These are phyloP conservation scores for Penicillium antarcticum DNA, from an alignment of 495 filamentous ascomycete species.

Conservation along the genomic window DNA sequence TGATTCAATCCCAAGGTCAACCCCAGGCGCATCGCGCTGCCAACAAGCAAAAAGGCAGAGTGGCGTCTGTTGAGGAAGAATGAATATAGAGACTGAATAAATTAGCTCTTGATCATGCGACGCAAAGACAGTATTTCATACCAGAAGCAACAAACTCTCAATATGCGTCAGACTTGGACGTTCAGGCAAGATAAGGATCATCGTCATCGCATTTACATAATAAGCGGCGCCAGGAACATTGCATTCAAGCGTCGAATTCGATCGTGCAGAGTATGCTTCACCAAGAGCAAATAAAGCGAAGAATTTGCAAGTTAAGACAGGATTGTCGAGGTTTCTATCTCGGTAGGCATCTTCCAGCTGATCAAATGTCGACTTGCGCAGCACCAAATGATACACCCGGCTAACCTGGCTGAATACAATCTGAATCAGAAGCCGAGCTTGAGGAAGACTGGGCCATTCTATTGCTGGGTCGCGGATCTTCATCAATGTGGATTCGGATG, in stretches of 20 bases:
- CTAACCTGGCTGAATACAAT: conserved; percentile 25
- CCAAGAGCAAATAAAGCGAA: conserved; percentile 32
- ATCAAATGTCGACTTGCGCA: conserved; percentile 23
- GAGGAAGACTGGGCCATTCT: conserved; percentile 24
- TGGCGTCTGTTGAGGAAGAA: conserved; percentile 33
- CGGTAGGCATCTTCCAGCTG: conserved; percentile 21
- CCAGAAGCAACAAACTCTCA: conserved; percentile 24
- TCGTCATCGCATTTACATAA: conserved; percentile 29
- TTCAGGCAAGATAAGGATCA: conserved; percentile 29
- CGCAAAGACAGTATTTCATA: conserved; percentile 1
- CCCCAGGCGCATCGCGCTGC: conserved; percentile 26
- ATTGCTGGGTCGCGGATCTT: conserved; percentile 9
- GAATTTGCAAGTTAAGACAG: conserved; percentile 25
- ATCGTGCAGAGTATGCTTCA: conserved; percentile 26
- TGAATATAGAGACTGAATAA: conserved; percentile 24
- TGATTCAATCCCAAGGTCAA: conserved; percentile 32
- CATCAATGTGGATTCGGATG: conserved; percentile 18
- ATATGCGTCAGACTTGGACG: conserved; percentile 24
- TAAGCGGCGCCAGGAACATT: conserved; percentile 27
- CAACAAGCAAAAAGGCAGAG: conserved; percentile 26
- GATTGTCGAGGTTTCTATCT: conserved; percentile 14
- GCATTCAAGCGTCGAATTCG: conserved; percentile 7
- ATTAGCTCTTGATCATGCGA: conserved; percentile 1
- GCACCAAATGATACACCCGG: conserved; percentile 28
- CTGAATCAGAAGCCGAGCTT: conserved; percentile 23